Percentiles rank a stretch among this genome's conserved stretches.
These are phyloP conservation scores for Dactylellina cionopaga DNA, from an alignment of 2,329 filamentous ascomycete genomes.

Conservation along the genomic window DNA sequence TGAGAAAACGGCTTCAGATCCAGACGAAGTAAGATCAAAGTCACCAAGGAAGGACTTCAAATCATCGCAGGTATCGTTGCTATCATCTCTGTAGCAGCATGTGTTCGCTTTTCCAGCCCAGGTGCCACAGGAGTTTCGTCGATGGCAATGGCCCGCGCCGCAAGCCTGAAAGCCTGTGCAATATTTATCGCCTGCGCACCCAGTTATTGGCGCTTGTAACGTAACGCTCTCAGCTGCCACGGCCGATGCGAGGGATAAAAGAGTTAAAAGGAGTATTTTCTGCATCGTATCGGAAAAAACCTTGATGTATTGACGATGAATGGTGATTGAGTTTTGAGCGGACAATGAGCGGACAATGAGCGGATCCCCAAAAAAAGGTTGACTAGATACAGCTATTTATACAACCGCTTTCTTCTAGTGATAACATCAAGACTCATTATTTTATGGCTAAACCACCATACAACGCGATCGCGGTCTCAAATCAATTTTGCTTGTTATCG, in stretches of 20 bases:
- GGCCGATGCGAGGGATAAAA: neutral
- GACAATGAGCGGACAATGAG: neutral
- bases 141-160: slow-evolving; percentile 3
- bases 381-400: slow-evolving; percentile 11
- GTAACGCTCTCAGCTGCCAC: neutral
- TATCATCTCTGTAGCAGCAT: slow-evolving; percentile 4
- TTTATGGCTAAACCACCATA: neutral
- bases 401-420: neutral
- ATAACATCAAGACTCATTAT: neutral
- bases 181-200: neutral
- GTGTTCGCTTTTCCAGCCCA: neutral
- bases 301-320: neutral
- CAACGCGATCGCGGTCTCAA: neutral
- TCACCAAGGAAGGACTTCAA: neutral
- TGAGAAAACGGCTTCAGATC: neutral
- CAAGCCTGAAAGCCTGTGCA: slow-evolving; percentile 14
- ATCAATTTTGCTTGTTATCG: neutral
- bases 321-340: neutral
- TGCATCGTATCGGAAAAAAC: neutral
- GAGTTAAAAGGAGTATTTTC: neutral
- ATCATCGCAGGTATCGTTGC: neutral
- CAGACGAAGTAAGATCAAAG: neutral
- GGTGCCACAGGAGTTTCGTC: slow-evolving; percentile 14
- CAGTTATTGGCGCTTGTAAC: slow-evolving; percentile 1
- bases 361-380: too few relatives aligned